Evolutionary conservation across 441 rosid species (phyloP).

Genomic region (Omphalea diandra): DNA sequence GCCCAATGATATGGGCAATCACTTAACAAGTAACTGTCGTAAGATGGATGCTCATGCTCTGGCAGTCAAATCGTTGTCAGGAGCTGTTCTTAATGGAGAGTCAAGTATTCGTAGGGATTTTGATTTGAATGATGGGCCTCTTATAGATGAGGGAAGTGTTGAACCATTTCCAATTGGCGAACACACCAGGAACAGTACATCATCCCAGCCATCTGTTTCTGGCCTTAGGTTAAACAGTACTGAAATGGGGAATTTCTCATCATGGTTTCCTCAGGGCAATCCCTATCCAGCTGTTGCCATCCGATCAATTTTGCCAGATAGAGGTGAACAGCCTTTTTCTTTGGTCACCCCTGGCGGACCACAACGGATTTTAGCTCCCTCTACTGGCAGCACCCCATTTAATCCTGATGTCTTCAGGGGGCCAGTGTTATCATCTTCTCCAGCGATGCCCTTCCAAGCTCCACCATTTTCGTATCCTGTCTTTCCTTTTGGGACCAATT

Average conservation of each 20-base stretch:
- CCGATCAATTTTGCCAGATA: conserved; percentile 56
- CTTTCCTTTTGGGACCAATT: conserved; percentile 39
- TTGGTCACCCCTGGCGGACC: conserved; percentile 51
- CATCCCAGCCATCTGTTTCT: conserved; percentile 49
- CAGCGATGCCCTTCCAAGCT: conserved; percentile 37
- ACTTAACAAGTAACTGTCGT: conserved; percentile 35
- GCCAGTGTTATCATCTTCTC: conserved; percentile 41
- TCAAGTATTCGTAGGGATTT: conserved; percentile 53
- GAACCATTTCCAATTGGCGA: conserved; percentile 53
- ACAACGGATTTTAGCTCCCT: conserved; percentile 36
- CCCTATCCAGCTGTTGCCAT: conserved; percentile 52
- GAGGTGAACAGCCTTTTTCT: conserved; percentile 72
- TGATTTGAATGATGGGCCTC: conserved; percentile 93
- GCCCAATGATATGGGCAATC: conserved; percentile 42
- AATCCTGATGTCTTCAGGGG: conserved; percentile 36
- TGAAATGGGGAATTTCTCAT: conserved; percentile 53
- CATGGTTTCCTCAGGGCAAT: conserved; percentile 64
- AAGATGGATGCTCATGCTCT: conserved; percentile 38
- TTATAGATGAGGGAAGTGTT: conserved; percentile 49
- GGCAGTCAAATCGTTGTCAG: conserved; percentile 38
- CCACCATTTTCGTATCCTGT: conserved; percentile 41
- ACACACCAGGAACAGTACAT: conserved; percentile 41
- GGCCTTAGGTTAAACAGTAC: conserved; percentile 45
- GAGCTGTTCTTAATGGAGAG: conserved; percentile 39
- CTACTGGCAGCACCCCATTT: conserved; percentile 35